Evolutionary conservation across 108 stramenopile genomes (phyloP), one percentile per base, ranked within the genome.

Genomic region (Nitzschia putrida): DNA sequence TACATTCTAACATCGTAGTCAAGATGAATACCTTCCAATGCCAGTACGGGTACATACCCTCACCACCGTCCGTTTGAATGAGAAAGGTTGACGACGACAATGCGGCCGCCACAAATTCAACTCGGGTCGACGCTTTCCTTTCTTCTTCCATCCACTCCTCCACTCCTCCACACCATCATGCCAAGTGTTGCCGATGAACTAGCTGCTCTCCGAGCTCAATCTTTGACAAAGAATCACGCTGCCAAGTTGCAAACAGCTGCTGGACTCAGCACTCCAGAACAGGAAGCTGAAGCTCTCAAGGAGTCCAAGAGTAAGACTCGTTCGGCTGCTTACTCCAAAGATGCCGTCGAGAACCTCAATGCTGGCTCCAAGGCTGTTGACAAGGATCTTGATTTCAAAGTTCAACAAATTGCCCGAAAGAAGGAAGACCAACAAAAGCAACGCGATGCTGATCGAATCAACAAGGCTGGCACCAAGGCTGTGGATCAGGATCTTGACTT

Each of bases 191-290:
- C 42, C 43, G 79, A 73, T 47, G 79, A 80, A 70, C 57, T 80
- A 13, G 79, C 22, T 53, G 79, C 67, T 10, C 63, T 80, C 38
- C 68, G 69, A 45, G 53, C 57, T 16, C 61, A 55, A 25, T 52
- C 44, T 14, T 47, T 77, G 12, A 66, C 76, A 7, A 77, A 77
- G 54, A 63, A 70, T 1, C 53, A 69, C 26, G 71, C 78, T 9
- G 24, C 29, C 29, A 79, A 79, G 38, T 55, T 79, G 21, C 37
- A 79, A 59, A 63, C 54, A 57, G 71, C 72, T 13, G 47, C 49
- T 47, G 78, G 78, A 26, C 41, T 79, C 40, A 73, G 72, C 1
- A 79, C 78, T 26, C 78, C 78, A 9, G 78, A 79, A 55, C 66
- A 66, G 60, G 78, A 68, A 69, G 61, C 37, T 0, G 14, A 16